Conservation (phyloP, 306 rosid species). For the Luffa acutangula region DNA sequence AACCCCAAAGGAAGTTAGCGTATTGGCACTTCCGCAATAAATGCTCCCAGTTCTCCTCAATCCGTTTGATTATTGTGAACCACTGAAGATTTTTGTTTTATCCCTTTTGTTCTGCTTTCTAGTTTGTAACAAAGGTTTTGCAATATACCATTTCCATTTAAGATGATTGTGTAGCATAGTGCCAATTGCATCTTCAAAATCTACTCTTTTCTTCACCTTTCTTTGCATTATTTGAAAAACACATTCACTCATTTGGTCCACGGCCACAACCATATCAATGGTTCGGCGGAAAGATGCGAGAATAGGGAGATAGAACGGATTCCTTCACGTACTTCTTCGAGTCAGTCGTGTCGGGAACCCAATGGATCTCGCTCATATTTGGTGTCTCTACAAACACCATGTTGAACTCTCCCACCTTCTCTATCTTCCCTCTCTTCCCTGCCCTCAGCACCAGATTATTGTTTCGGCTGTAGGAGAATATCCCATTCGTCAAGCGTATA, state of each 20-base stretch:
- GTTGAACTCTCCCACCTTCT: constrained; percentile 58
- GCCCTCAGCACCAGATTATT: constrained; percentile 49
- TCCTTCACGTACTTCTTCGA: constrained; percentile 41
- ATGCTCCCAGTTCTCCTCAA: too few species aligned
- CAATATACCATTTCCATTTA: background rate
- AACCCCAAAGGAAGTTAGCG: too few species aligned
- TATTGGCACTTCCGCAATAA: too few species aligned
- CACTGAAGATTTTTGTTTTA: background rate
- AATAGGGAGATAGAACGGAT: constrained; percentile 40
- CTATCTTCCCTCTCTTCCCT: constrained; percentile 64
- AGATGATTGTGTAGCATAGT: background rate
- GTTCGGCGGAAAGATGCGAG: constrained; percentile 47
- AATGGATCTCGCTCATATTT: constrained; percentile 75
- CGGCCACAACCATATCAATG: background rate
- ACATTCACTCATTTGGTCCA: background rate
- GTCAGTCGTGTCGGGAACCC: constrained; percentile 48
- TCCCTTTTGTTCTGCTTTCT: background rate
- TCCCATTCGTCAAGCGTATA: constrained; percentile 33
- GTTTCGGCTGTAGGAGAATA: constrained; percentile 51
- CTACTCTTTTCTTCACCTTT: background rate
- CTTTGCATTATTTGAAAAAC: background rate
- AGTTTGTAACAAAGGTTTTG: too few species aligned
- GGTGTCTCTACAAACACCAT: constrained; percentile 75
- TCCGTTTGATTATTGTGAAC: background rate
- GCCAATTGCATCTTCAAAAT: background rate